phyloP scores from a whole-genome alignment of 441 rosid genomes.

The Macaranga tanarius region DNA sequence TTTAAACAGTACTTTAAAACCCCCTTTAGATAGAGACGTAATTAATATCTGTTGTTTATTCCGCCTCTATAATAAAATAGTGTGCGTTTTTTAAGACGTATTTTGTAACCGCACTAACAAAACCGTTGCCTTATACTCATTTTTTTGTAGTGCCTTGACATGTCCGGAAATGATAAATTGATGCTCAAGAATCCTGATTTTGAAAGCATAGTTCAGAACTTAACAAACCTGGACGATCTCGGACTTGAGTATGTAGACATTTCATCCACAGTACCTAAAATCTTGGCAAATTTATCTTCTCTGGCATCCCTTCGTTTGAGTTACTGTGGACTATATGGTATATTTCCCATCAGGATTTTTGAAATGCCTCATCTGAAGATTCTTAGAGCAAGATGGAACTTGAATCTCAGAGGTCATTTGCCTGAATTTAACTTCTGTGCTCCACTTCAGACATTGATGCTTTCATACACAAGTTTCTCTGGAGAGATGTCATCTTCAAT shows the following conservation, averaged over 20 bases:
- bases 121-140: no score
- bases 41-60: no score
- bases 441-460: background rate
- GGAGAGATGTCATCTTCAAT: background rate
- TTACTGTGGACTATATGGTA: no score
- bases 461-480: background rate
- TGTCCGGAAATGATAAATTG: background rate
- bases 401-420: background rate
- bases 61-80: no score
- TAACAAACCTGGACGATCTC: background rate
- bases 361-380: background rate
- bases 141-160: background rate
- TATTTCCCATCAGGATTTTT: no score
- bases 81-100: no score
- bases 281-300: no score
- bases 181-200: background rate
- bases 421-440: conserved; percentile 5
- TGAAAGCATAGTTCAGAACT: background rate
- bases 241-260: background rate
- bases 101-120: no score
- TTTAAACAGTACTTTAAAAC: no score
- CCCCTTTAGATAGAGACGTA: no score
- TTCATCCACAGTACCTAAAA: no score
- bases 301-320: no score
- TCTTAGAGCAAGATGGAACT: background rate